Evolutionary conservation across 2,329 filamentous ascomycete genomes (phyloP).

Genomic region (Thielaviopsis punctulata): DNA sequence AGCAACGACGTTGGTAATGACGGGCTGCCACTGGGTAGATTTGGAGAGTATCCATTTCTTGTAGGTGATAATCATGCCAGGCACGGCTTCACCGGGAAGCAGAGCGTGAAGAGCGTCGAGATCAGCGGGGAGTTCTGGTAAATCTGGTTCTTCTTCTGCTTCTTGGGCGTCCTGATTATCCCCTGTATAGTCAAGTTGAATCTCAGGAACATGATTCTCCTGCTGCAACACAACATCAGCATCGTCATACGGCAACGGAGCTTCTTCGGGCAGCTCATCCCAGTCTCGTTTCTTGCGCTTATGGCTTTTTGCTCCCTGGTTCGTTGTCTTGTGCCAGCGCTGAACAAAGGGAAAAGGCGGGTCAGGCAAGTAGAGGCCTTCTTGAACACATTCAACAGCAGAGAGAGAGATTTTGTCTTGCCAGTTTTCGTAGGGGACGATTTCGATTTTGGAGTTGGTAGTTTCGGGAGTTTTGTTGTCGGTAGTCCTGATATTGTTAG

Average conservation of each 20-base stretch:
- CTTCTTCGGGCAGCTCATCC: constrained; percentile 24
- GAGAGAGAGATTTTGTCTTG: constrained; percentile 53
- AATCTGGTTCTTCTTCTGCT: constrained; percentile 27
- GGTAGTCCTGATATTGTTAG: constrained; percentile 9
- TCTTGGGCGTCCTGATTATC: constrained; percentile 27
- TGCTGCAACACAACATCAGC: constrained; percentile 10
- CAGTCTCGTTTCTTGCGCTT: constrained; percentile 30
- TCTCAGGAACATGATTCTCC: constrained; percentile 17
- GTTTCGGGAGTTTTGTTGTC: constrained; percentile 27
- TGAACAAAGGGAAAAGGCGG: constrained; percentile 85
- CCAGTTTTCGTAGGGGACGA: constrained; percentile 40
- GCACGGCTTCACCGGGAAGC: constrained; percentile 27
- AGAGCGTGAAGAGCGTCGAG: constrained; percentile 35
- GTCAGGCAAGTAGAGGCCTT: constrained; percentile 47
- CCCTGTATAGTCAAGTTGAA: not conserved
- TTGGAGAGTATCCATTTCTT: constrained; percentile 44
- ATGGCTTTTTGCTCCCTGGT: constrained; percentile 19
- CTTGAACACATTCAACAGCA: constrained; percentile 71
- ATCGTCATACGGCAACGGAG: constrained; percentile 13
- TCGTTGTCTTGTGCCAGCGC: constrained; percentile 67
- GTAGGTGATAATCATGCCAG: constrained; percentile 53
- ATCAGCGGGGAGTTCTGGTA: constrained; percentile 45
- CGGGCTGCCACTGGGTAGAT: constrained; percentile 48
- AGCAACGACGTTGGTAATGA: constrained; percentile 47
- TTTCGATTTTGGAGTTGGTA: not conserved